phyloP scores from a whole-genome alignment of 345 rosid species.

The Melaleuca alternifolia region DNA sequence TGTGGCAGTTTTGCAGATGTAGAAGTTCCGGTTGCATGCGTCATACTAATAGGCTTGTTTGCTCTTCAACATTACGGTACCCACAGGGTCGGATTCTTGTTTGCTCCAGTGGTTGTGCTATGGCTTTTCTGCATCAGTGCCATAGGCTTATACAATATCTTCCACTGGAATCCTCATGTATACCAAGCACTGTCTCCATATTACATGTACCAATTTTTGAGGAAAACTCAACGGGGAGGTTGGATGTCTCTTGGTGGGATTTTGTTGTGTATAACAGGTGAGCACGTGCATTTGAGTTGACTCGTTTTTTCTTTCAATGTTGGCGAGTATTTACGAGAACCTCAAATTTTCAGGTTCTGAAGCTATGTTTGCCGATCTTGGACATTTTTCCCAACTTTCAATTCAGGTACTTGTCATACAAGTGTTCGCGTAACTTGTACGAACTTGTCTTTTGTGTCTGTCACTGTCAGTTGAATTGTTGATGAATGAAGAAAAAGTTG shows the following conservation, averaged over 20 bases:
- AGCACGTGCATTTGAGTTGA: neutral
- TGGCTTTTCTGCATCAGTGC: conserved; percentile 81
- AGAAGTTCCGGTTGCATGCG: conserved; percentile 72
- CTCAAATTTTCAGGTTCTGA: conserved; percentile 51
- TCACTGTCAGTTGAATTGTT: neutral
- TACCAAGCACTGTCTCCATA: conserved; percentile 76
- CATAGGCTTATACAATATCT: conserved; percentile 66
- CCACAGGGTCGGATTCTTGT: conserved; percentile 78
- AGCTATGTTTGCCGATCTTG: conserved; percentile 97
- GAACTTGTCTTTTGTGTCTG: neutral
- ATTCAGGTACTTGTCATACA: conserved; percentile 40
- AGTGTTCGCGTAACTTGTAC: neutral
- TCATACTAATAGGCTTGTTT: conserved; percentile 64
- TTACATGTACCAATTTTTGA: conserved; percentile 69
- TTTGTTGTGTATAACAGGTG: conserved; percentile 76
- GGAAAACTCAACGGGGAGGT: conserved; percentile 71
- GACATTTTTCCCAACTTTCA: conserved; percentile 80
- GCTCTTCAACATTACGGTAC: conserved; percentile 94
- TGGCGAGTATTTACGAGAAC: neutral
- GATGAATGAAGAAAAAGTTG: neutral
- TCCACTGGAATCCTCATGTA: conserved; percentile 80
- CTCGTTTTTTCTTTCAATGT: neutral
- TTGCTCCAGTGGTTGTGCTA: conserved; percentile 65
- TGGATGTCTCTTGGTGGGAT: conserved; percentile 95
- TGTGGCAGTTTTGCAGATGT: conserved; percentile 43